phyloP scores from a whole-genome alignment of 306 rosid species.

The Fagus crenata region DNA sequence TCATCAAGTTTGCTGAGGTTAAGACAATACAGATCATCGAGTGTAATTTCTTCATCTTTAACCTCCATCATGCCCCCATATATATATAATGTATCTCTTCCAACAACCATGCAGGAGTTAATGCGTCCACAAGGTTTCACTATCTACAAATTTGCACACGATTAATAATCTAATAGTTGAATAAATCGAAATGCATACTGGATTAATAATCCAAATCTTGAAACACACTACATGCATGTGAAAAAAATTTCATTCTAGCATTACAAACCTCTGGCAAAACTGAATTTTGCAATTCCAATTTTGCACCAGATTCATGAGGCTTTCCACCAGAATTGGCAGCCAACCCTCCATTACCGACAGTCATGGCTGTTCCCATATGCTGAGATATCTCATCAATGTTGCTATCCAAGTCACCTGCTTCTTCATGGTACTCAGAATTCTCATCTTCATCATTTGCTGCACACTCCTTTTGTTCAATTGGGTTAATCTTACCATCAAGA shows the following conservation, averaged over 20 bases:
- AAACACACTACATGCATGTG: slow-evolving; percentile 22
- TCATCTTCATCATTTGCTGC: slow-evolving; percentile 48
- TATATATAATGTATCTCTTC: slow-evolving; percentile 75
- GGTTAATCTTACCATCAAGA: slow-evolving; percentile 39
- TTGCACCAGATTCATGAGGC: slow-evolving; percentile 41
- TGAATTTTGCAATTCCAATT: slow-evolving; percentile 46
- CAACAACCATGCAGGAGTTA: slow-evolving; percentile 87
- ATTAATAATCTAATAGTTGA: slow-evolving; percentile 27
- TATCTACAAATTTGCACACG: slow-evolving; percentile 47
- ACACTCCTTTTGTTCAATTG: slow-evolving; percentile 42
- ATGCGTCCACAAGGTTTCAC: slow-evolving; percentile 98
- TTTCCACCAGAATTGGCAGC: slow-evolving; percentile 47
- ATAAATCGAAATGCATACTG: slow-evolving; percentile 29
- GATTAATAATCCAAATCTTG: slow-evolving; percentile 28
- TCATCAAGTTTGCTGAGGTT: slow-evolving; percentile 98
- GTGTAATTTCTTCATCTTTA: slow-evolving; percentile 86
- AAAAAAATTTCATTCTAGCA: slow-evolving; percentile 29
- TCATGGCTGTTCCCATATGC: slow-evolving; percentile 52
- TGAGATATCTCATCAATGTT: slow-evolving; percentile 61
- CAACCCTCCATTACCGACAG: slow-evolving; percentile 44
- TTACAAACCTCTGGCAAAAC: slow-evolving; percentile 70
- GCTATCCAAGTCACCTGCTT: slow-evolving; percentile 41
- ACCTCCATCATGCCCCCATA: slow-evolving; percentile 98
- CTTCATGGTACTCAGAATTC: slow-evolving; percentile 47
- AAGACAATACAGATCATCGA: slow-evolving; percentile 85